phyloP scores from a whole-genome alignment of 495 filamentous ascomycete species.

The Eremomyces bilateralis region DNA sequence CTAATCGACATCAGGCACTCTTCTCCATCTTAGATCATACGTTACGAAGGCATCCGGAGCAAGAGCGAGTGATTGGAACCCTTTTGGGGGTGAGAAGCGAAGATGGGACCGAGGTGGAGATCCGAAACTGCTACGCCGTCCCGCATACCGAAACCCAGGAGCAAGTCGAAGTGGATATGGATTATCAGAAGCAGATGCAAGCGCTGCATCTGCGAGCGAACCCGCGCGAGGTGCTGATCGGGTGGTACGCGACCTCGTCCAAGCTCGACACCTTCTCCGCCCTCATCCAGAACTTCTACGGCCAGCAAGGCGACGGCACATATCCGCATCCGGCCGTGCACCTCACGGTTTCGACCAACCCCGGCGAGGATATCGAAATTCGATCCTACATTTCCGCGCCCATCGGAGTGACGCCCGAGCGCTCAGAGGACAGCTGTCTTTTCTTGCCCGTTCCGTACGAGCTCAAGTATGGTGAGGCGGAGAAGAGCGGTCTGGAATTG shows the following conservation, averaged over 20 bases:
- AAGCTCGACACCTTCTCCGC: conserved; percentile 96
- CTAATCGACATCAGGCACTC: conserved; percentile 37
- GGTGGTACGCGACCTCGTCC: conserved; percentile 92
- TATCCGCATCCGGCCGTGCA: conserved; percentile 92
- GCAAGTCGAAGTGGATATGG: conserved; percentile 98
- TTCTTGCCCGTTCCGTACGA: conserved; percentile 94
- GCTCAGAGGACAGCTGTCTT: conserved; percentile 80
- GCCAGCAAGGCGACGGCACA: conserved; percentile 84
- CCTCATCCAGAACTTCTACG: conserved; percentile 99
- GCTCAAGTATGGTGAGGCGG: conserved; percentile 72
- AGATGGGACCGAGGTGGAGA: conserved; percentile 89
- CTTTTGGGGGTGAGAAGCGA: conserved; percentile 79
- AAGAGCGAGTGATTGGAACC: conserved; percentile 89
- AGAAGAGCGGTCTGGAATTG: conserved; percentile 76
- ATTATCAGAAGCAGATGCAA: conserved; percentile 98
- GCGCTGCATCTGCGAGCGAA: conserved; percentile 80
- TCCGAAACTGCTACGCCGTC: conserved; percentile 88
- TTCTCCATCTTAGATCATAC: conserved; percentile 97
- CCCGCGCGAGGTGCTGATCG: conserved; percentile 80
- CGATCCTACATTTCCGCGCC: conserved; percentile 85
- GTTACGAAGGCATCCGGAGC: conserved; percentile 65
- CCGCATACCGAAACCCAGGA: conserved; percentile 95
- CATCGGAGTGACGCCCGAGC: conserved; percentile 83
- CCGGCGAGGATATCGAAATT: conserved; percentile 65
- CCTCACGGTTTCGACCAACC: conserved; percentile 73